Base-by-base conservation (phyloP, 805 yeast genomes). In the Osmozyma mogii region DNA sequence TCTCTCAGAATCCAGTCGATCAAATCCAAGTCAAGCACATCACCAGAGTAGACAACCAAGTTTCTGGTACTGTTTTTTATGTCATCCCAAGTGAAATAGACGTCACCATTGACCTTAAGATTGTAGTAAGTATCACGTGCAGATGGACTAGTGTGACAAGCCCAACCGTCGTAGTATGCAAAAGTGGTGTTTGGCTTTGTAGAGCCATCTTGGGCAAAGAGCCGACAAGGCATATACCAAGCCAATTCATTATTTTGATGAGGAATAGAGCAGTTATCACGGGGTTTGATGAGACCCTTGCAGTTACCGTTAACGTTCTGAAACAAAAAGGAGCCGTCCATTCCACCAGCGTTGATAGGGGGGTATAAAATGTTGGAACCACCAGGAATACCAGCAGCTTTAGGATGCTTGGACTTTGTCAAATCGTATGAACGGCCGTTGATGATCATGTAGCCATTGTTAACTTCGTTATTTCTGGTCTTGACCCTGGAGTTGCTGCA, bases 201-300 rank as follows among this genome's bases (percentile, higher is more conserved):
- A 1, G 92, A 68, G 4, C 95, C 95, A 50, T 84, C 84, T 43
- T 74, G 80, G 24, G 61, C 56, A 30, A 72, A 61, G 18, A 82
- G 37, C 43, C 78, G 76, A 63, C 98, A 92, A 3, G 98, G 97
- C 79, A 88, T 85, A 58, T 92, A 92, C 95, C 96, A 88, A 11
- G 94, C 96, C 43, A 89, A 53, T 15, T 72, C 77, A 18, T 71
- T 70, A 23, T 59, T 66, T 32, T 71, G 65, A 28, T 39, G 42
- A 1, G 96, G 96, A 35, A 88, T 88, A 0, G 79, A 45, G 43
- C 83, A 71, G 47, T 78, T 70, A 3, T 59, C 71, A 40, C 72
- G 73, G 26, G 96, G 94, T 4, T 50, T 66, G 33, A 92, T 80
- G 29, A 88, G 58, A 21, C 76, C 78, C 52, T 75, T 78, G 61